These are phyloP conservation scores for Backusella macrospora DNA, from an alignment of 192 early-diverging fungal genomes.

Conservation along the genomic window DNA sequence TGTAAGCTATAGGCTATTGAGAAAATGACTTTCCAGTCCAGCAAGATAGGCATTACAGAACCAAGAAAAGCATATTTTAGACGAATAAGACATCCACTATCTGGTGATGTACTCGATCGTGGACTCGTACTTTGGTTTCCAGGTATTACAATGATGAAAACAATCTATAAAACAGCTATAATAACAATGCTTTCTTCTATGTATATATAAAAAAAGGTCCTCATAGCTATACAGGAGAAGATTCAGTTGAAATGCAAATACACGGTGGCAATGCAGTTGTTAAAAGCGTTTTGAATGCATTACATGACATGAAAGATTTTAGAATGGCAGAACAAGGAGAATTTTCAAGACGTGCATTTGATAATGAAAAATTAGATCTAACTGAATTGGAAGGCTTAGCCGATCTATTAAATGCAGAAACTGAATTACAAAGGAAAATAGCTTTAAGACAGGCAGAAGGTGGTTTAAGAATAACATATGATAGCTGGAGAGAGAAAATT, in stretches of 20 bases:
- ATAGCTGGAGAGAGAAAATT: slow-evolving; percentile 61
- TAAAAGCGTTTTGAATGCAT: slow-evolving; percentile 53
- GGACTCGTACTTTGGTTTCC: slow-evolving; percentile 64
- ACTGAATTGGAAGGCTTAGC: slow-evolving; percentile 74
- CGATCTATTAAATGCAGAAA: slow-evolving; percentile 80
- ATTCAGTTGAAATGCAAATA: slow-evolving; percentile 73
- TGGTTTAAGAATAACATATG: slow-evolving; percentile 62
- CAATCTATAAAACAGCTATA: too few relatives aligned
- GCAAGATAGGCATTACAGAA: slow-evolving; percentile 25
- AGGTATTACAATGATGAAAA: slow-evolving; percentile 30
- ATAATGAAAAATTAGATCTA: slow-evolving; percentile 73
- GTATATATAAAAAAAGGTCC: slow-evolving; percentile 56
- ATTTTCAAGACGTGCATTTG: slow-evolving; percentile 74
- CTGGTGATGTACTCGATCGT: slow-evolving; percentile 56
- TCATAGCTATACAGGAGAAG: slow-evolving; percentile 75
- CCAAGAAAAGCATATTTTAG: slow-evolving; percentile 51
- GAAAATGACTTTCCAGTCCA: slow-evolving; percentile 35
- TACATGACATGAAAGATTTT: slow-evolving; percentile 49
- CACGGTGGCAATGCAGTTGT: slow-evolving; percentile 78
- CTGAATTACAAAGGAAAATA: slow-evolving; percentile 68
- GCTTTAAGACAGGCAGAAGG: slow-evolving; percentile 74
- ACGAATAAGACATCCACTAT: slow-evolving; percentile 47
- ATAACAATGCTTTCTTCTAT: too few relatives aligned
- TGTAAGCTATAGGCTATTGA: slow-evolving; percentile 17
- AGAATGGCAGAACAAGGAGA: slow-evolving; percentile 77